Base-by-base conservation (phyloP, 1,139 yeast species). In the Taphrina communis region DNA sequence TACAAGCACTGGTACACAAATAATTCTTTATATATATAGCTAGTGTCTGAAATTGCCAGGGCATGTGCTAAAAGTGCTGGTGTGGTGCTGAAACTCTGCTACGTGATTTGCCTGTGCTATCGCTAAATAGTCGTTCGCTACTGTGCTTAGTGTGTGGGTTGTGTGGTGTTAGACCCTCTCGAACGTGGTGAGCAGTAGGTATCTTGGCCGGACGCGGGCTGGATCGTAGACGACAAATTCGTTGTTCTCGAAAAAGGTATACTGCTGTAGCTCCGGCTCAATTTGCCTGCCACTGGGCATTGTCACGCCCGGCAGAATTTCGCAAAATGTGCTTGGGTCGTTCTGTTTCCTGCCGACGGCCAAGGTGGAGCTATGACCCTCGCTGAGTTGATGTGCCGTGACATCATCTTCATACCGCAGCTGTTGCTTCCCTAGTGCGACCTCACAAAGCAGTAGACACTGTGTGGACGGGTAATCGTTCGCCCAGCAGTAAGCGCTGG, bases 171-270 rank as follows among this genome's bases (percentile, higher is more conserved):
- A 48, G 36, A 19, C 19, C 6, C 42, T 9, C 41, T 52, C 56
- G 46, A 60, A 60, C 2, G 56, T 61, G 51, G 66, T 52, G 12
- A 38, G 52, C 42, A 61, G 17, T n/a, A 61, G 25, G 19, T 51
- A 61, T 1, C 59, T 14, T 19, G 59, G 66, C 35, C 59, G 42
- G 8, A 61, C 66, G 7, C 66, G 58, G 17, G 42, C 59, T 42
- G 35, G 51, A 52, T 61, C 66, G 35, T 61, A 61, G 36, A 61
- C 66, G n/a, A 61, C 66, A 11, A 61, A 41, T 35, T 61, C 66
- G 21, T 51, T 61, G 51, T 53, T 38, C 17, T 53, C 48, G 39
- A 61, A 61, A 4, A 53, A 41, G 17, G 58, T 44, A 38, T 51
- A 25, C 11, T 52, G 36, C 19, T 17, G 48, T 25, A 52, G 38